Percentiles rank a stretch among this genome's conserved stretches.
Evolutionary conservation across 768 basidiomycete species (phyloP).

Genomic region (Tephrocybe sp.): DNA sequence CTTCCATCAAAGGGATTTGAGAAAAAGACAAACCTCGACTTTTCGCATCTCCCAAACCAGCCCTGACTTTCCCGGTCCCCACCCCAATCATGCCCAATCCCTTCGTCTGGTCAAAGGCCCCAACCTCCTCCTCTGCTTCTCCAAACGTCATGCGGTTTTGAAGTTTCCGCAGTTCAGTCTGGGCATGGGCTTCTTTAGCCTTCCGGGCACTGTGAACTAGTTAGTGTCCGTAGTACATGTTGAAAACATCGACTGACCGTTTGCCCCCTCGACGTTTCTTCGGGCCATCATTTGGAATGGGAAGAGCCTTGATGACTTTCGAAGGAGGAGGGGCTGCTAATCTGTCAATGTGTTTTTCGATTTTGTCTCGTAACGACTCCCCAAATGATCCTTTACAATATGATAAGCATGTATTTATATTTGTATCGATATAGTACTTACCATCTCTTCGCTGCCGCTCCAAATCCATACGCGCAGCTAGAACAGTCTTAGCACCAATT

Average conservation of each 20-base stretch:
- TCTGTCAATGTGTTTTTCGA: slow-evolving; percentile 91
- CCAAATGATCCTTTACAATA: slow-evolving; percentile 68
- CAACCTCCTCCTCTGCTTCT: slow-evolving; percentile 92
- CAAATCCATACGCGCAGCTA: slow-evolving; percentile 94
- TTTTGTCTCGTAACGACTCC: slow-evolving; percentile 72
- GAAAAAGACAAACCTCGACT: slow-evolving; percentile 68
- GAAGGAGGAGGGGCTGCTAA: slow-evolving; percentile 91
- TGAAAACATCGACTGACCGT: slow-evolving; percentile 49
- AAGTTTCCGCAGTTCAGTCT: slow-evolving; percentile 93
- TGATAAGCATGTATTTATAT: neutral
- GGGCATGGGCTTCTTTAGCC: slow-evolving; percentile 97
- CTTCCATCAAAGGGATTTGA: neutral
- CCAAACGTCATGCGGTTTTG: slow-evolving; percentile 98
- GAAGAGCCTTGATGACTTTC: slow-evolving; percentile 90
- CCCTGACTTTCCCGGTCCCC: slow-evolving; percentile 85
- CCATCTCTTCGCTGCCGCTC: slow-evolving; percentile 82
- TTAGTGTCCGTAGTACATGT: slow-evolving; percentile 1
- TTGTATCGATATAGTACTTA: slow-evolving; percentile 21
- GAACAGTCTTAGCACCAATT: slow-evolving; percentile 85
- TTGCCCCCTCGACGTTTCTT: slow-evolving; percentile 96
- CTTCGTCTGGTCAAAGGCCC: slow-evolving; percentile 96
- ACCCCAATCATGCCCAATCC: slow-evolving; percentile 96
- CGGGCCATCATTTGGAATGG: slow-evolving; percentile 91
- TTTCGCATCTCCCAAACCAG: slow-evolving; percentile 83
- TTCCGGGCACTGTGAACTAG: slow-evolving; percentile 75